A percentile compares a stretch with the other conserved stretches of the same genome.
Evolutionary conservation across 2,329 filamentous ascomycete species (phyloP).

Genomic region (Cryphonectria nitschkei): DNA sequence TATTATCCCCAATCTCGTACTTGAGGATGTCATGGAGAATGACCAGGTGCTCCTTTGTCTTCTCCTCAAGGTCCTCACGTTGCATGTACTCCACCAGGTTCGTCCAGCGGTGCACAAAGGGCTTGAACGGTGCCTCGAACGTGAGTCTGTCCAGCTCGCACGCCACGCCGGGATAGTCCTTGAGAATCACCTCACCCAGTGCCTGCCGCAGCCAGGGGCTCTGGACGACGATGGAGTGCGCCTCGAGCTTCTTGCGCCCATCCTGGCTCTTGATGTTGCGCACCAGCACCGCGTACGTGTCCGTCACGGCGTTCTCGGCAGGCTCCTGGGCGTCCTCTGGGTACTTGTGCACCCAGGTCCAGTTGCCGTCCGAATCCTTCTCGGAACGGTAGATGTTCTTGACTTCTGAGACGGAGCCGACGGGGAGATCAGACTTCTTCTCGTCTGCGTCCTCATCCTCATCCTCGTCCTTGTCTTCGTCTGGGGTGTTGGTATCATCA

Average conservation of each 20-base stretch:
- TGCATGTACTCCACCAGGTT: slow-evolving; percentile 47
- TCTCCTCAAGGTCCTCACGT: slow-evolving; percentile 45
- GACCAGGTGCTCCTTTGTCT: slow-evolving; percentile 50
- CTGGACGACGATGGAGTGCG: slow-evolving; percentile 67
- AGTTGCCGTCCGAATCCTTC: slow-evolving; percentile 52
- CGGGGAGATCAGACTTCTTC: slow-evolving; percentile 21
- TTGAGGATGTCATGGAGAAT: slow-evolving; percentile 52
- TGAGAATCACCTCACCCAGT: slow-evolving; percentile 54
- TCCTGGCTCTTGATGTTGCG: slow-evolving; percentile 62
- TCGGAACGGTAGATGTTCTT: slow-evolving; percentile 48
- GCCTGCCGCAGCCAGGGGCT: slow-evolving; percentile 62
- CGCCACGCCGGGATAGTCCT: slow-evolving; percentile 63
- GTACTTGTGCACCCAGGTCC: slow-evolving; percentile 59
- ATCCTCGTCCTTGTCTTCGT: background rate
- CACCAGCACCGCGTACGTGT: slow-evolving; percentile 63
- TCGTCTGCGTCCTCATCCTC: slow-evolving; percentile 16
- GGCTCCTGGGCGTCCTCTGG: slow-evolving; percentile 59
- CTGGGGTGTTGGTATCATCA: background rate
- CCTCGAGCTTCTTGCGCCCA: slow-evolving; percentile 61
- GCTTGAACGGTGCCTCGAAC: slow-evolving; percentile 63
- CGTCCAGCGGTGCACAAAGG: slow-evolving; percentile 69
- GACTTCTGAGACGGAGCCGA: slow-evolving; percentile 44
- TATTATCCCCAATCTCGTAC: slow-evolving; percentile 54
- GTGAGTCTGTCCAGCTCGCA: slow-evolving; percentile 62
- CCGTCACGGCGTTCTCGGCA: slow-evolving; percentile 64